These are phyloP conservation scores for Fraxinus greggii DNA, from an alignment of 305 asterid species.

Conservation along the genomic window DNA sequence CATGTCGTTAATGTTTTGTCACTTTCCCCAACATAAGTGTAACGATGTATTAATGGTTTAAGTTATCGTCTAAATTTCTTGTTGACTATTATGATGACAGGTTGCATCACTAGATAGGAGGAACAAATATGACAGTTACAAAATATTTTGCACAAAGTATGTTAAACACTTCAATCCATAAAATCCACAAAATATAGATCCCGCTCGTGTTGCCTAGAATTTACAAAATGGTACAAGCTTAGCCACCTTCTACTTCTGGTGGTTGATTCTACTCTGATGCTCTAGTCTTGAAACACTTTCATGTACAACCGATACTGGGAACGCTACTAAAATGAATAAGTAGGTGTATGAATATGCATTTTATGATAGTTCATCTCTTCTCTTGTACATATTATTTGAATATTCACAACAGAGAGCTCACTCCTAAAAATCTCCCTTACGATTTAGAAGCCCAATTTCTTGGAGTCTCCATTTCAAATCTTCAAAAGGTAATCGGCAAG, in stretches of 20 bases:
- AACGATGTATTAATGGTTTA: neutral
- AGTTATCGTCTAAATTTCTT: neutral
- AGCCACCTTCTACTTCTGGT: no score
- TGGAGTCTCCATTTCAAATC: neutral
- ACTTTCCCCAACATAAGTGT: no score
- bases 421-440: neutral
- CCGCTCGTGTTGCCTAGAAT: neutral
- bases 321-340: neutral
- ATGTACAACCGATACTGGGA: neutral
- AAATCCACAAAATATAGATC: neutral
- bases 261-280: neutral
- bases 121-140: neutral
- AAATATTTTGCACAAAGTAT: neutral
- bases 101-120: neutral
- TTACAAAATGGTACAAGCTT: neutral
- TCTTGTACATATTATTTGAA: neutral
- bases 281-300: neutral
- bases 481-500: neutral
- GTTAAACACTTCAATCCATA: neutral
- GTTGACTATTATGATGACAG: neutral
- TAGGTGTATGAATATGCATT: neutral
- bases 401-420: neutral
- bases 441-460: neutral
- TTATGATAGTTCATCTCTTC: neutral
- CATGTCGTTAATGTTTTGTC: neutral